A percentile compares a stretch with the other conserved stretches of the same genome.
phyloP scores from a whole-genome alignment of 805 yeast genomes.

The Lipomyces yamanashiensis region DNA sequence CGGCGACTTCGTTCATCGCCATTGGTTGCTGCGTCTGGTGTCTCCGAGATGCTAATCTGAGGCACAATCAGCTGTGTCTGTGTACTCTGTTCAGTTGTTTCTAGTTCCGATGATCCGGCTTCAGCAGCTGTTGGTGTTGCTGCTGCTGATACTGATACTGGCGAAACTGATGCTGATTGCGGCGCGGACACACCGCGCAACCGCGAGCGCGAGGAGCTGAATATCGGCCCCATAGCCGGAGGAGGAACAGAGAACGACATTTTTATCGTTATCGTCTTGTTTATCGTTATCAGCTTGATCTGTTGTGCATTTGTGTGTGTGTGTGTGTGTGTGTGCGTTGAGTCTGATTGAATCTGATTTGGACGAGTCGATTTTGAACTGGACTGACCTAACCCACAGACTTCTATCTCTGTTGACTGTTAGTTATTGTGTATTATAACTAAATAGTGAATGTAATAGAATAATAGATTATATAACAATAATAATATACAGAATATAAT shows the following conservation, averaged over 20 bases:
- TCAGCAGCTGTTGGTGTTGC: not conserved
- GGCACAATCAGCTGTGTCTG: not conserved
- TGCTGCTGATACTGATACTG: too few relatives aligned
- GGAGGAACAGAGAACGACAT: conserved; percentile 2
- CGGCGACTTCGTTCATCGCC: not conserved
- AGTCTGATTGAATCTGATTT: too few relatives aligned
- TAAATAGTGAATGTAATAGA: too few relatives aligned
- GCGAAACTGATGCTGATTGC: too few relatives aligned
- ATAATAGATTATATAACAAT: too few relatives aligned
- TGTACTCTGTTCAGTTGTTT: not conserved
- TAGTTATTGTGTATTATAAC: too few relatives aligned
- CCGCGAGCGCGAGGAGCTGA: not conserved
- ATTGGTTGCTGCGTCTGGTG: not conserved
- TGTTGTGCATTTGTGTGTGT: too few relatives aligned
- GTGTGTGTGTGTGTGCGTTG: not conserved
- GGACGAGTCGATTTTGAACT: too few relatives aligned
- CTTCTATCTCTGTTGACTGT: too few relatives aligned
- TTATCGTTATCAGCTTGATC: too few relatives aligned
- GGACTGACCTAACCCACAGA: conserved; percentile 12
- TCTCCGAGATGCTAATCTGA: conserved; percentile 2
- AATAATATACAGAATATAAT: not conserved
- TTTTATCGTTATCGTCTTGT: too few relatives aligned
- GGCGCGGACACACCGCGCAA: not conserved
- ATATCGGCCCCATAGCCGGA: not conserved
- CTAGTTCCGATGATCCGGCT: not conserved